phyloP scores from a whole-genome alignment of 768 basidiomycete genomes.

The Lyophyllum decastes region DNA sequence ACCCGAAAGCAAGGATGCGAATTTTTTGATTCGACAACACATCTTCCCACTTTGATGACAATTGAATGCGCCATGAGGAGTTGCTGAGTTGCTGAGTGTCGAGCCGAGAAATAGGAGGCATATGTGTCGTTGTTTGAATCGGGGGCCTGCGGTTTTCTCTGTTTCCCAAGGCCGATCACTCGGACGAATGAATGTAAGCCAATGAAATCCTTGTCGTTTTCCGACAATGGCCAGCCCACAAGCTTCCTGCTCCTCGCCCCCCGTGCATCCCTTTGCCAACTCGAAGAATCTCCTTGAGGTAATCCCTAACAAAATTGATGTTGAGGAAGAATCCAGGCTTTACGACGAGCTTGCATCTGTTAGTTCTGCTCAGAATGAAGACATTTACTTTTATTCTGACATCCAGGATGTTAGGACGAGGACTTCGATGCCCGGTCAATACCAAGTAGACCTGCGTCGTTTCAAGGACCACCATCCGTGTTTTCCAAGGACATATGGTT shows the following conservation, averaged over 20 bases:
- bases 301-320: constrained; percentile 57
- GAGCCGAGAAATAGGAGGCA: not conserved
- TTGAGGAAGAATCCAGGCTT: constrained; percentile 67
- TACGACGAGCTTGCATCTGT: constrained; percentile 62
- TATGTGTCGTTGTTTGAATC: not conserved
- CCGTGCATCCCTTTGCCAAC: constrained; percentile 46
- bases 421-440: constrained; percentile 12
- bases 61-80: too few species aligned
- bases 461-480: constrained; percentile 48
- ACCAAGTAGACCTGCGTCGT: constrained; percentile 24
- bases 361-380: constrained; percentile 5
- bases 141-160: not conserved
- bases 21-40: too few species aligned
- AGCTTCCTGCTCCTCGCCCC: constrained; percentile 8
- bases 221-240: constrained; percentile 5
- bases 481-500: constrained; percentile 74
- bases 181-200: not conserved
- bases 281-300: constrained; percentile 52
- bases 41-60: too few species aligned
- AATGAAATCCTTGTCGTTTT: not conserved
- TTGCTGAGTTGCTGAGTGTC: too few species aligned
- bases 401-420: constrained; percentile 14
- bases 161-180: not conserved
- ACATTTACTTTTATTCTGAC: not conserved
- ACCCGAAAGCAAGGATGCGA: too few species aligned